A percentile compares a stretch with the other conserved stretches of the same genome.
phyloP scores from a whole-genome alignment of 2,329 filamentous ascomycete species.

The Aurifilum marmelostoma region DNA sequence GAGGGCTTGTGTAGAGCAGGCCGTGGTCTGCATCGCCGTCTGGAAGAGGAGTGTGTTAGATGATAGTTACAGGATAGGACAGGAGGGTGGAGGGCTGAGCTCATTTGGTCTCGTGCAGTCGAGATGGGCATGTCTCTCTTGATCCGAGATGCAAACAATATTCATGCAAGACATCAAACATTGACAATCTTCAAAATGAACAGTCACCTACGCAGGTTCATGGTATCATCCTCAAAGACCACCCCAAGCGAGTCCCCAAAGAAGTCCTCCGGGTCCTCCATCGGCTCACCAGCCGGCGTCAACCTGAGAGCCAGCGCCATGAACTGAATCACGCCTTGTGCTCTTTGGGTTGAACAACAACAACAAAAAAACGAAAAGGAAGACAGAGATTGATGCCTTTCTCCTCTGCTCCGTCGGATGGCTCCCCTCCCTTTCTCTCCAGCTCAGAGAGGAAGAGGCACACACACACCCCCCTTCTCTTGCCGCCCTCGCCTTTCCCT shows the following conservation, averaged over 20 bases:
- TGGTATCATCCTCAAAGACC: slow-evolving; percentile 70
- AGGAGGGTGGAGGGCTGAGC: neutral
- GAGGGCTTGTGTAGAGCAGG: slow-evolving; percentile 62
- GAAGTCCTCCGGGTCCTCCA: slow-evolving; percentile 59
- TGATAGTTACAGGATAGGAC: neutral
- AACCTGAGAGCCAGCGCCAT: slow-evolving; percentile 56
- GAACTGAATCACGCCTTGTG: neutral
- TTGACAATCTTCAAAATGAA: neutral
- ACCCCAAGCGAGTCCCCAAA: slow-evolving; percentile 62
- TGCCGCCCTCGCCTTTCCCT: neutral
- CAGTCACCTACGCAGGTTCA: slow-evolving; percentile 51
- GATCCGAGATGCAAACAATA: too few relatives aligned
- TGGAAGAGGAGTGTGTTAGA: slow-evolving; percentile 13
- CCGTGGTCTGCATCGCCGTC: slow-evolving; percentile 63
- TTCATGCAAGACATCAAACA: neutral
- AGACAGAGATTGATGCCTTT: neutral
- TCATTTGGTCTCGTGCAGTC: too few relatives aligned
- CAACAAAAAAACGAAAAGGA: too few relatives aligned
- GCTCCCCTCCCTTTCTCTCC: neutral
- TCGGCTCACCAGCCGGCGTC: slow-evolving; percentile 42
- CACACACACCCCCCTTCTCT: neutral
- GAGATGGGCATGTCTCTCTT: too few relatives aligned
- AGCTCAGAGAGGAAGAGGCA: neutral
- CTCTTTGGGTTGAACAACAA: too few relatives aligned
- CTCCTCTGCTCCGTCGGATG: neutral